Evolutionary conservation across 768 basidiomycete genomes (phyloP), one percentile per base, ranked within the genome.

Genomic region (Myochromella boudieri): DNA sequence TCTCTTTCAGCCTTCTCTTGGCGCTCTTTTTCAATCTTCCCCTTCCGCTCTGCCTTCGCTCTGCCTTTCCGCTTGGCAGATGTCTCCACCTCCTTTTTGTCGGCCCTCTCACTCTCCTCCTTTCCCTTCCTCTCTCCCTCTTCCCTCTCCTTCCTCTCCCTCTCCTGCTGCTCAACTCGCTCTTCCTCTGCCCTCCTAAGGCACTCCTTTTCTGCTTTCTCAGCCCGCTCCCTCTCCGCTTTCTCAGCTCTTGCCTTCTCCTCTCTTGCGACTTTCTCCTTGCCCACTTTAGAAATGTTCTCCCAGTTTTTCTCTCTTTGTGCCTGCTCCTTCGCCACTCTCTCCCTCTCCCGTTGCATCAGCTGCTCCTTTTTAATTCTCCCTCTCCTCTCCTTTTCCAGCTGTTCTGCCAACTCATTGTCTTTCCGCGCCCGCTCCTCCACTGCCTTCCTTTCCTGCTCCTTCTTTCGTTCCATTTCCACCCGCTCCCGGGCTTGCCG

Each of bases 401-500:
- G n/a, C n/a, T n/a, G n/a, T n/a, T n/a, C n/a, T n/a, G n/a, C n/a
- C n/a, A n/a, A n/a, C 36, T 47, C 24, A 10, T 43, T 42, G 14
- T 42, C 41, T 24, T 37, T 27, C 8, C 33, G 31, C 42, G 44
- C 45, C 28, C 20, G 39, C 6, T 45, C 38, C 28, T 40, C 27
- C n/a, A n/a, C n/a, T n/a, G n/a, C n/a, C n/a, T n/a, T n/a, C 18
- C 46, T 26, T 9, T 22, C 38, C 22, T 28, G 22, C 27, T 12
- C 37, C 29, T 40, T 47, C 38, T 48, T 39, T 18, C 46, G 42
- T 33, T 47, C 44, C 44, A 32, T 29, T 27, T 45, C 44, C 33
- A 10, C 9, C 4, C 44, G 50, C 33, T 57, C 52, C n/a, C 51
- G 38, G 18, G 48, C 55, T 11, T 39, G 44, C 6, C 48, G 51